A percentile compares a stretch with the other conserved stretches of the same genome.
Evolutionary conservation across 441 rosid species (phyloP).

Genomic region (Gossypium aridum): DNA sequence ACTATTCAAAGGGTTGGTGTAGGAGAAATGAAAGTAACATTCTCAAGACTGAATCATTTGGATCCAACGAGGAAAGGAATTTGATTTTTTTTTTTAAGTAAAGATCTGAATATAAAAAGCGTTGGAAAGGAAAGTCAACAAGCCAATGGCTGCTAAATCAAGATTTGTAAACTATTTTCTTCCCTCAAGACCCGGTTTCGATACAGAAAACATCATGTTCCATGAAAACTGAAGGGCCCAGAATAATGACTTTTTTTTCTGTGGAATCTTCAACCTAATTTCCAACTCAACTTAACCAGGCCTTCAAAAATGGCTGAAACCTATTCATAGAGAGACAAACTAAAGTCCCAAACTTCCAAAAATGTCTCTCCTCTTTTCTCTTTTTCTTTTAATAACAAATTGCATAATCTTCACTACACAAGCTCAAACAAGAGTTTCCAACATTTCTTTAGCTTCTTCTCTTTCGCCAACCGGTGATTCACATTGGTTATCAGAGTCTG

Average conservation of each 20-base stretch:
- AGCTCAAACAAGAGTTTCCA: slow-evolving; percentile 6
- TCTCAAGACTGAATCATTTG: too few relatives aligned
- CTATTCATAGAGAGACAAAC: background rate
- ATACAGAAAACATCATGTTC: background rate
- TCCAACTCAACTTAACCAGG: background rate
- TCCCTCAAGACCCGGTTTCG: background rate
- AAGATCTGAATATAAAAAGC: too few relatives aligned
- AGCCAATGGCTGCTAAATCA: background rate
- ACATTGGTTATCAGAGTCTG: slow-evolving; percentile 5
- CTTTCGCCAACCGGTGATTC: background rate
- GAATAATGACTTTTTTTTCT: too few relatives aligned
- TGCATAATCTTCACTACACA: background rate
- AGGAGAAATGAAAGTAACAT: too few relatives aligned
- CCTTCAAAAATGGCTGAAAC: background rate
- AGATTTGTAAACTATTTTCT: background rate
- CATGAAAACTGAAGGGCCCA: background rate
- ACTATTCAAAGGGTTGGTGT: background rate
- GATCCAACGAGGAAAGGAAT: too few relatives aligned
- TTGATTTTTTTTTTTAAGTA: too few relatives aligned
- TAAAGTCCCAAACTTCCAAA: background rate
- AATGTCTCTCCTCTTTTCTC: background rate
- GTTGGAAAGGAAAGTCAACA: background rate
- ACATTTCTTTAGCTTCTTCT: background rate
- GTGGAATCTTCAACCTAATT: background rate
- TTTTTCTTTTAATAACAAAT: background rate